Conservation (phyloP, 2,329 filamentous ascomycete species). For the Coniella vitis region DNA sequence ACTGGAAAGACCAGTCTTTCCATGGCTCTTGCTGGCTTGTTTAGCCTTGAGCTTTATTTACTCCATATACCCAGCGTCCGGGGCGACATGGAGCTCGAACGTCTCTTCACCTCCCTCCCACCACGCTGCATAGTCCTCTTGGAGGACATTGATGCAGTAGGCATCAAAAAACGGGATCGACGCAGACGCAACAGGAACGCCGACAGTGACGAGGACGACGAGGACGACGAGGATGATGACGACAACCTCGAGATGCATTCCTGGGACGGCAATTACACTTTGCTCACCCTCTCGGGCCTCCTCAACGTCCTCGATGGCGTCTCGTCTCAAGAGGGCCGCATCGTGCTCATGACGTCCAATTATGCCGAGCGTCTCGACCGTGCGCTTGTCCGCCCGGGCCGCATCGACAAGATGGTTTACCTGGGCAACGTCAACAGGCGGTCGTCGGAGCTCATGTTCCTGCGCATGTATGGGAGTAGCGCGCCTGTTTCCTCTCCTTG, state of each 20-base stretch:
- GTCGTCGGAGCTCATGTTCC: conserved; percentile 39
- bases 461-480: conserved; percentile 37
- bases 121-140: conserved; percentile 65
- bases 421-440: conserved; percentile 43
- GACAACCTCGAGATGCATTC: conserved; percentile 17
- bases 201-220: conserved; percentile 2
- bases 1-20: conserved; percentile 72
- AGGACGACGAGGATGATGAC: conserved; percentile 7
- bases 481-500: conserved; percentile 15
- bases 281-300: conserved; percentile 65
- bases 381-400: conserved; percentile 55
- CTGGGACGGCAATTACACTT: conserved; percentile 15
- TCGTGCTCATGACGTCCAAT: conserved; percentile 61
- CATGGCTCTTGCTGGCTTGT: conserved; percentile 62
- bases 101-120: conserved; percentile 61
- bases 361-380: conserved; percentile 55
- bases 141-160: conserved; percentile 70
- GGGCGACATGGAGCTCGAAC: conserved; percentile 59
- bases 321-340: conserved; percentile 55
- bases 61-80: conserved; percentile 57
- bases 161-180: conserved; percentile 22
- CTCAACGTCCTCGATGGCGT: conserved; percentile 77
- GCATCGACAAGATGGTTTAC: conserved; percentile 53
- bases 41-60: conserved; percentile 66
- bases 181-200: conserved; percentile 53